Percentiles rank a stretch among this genome's conserved stretches.
phyloP scores from a whole-genome alignment of 495 filamentous ascomycete genomes.

The Aspergillus leporis region DNA sequence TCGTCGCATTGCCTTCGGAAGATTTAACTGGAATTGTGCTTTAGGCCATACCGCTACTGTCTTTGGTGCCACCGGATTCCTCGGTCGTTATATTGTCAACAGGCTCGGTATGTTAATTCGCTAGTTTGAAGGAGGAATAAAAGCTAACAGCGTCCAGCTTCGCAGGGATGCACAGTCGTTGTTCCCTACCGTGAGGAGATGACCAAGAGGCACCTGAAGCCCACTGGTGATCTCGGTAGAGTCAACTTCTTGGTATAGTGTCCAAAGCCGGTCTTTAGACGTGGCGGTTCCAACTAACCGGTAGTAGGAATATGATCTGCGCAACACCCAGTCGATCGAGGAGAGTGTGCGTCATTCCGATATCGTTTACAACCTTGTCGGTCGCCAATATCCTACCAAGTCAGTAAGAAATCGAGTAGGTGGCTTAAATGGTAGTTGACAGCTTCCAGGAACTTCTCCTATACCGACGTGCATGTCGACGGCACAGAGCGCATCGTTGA shows the following conservation, averaged over 20 bases:
- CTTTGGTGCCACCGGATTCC: conserved; percentile 94
- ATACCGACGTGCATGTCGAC: conserved; percentile 92
- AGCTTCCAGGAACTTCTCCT: conserved; percentile 78
- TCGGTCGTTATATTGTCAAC: conserved; percentile 97
- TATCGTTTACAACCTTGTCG: conserved; percentile 93
- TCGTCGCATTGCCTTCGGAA: conserved; percentile 17
- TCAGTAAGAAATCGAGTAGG: conserved; percentile 42
- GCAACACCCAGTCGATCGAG: conserved; percentile 94
- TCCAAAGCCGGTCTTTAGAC: neutral
- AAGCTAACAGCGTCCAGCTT: conserved; percentile 59
- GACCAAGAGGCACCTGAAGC: conserved; percentile 93
- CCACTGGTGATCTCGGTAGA: conserved; percentile 87
- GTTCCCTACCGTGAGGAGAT: conserved; percentile 96
- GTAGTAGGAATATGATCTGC: conserved; percentile 87
- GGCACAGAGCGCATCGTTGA: conserved; percentile 93
- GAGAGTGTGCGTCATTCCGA: conserved; percentile 96
- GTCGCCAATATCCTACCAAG: conserved; percentile 95
- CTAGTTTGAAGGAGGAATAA: conserved; percentile 11
- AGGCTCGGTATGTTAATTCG: conserved; percentile 69
- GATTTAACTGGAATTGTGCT: conserved; percentile 28
- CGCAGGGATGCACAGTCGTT: conserved; percentile 88
- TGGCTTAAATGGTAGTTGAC: conserved; percentile 26
- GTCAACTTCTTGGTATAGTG: conserved; percentile 75
- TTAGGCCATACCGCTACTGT: conserved; percentile 93
- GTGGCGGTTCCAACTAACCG: neutral